Conservation (phyloP, 2,329 filamentous ascomycete genomes). For the Ciborinia camelliae region DNA sequence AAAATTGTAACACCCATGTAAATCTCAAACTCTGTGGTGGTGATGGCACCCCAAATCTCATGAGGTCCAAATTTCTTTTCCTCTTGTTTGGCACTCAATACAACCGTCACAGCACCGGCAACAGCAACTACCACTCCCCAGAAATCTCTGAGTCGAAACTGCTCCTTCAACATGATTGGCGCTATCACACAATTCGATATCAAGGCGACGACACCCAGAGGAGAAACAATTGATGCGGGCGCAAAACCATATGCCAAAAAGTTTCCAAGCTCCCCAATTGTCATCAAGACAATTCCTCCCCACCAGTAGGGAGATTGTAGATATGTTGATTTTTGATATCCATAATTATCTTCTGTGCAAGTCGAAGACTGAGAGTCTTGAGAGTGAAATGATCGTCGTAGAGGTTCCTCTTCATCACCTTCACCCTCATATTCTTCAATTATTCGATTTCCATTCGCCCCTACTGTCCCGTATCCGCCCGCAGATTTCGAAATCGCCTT, state of each 20-base stretch:
- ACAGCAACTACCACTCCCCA: conserved; percentile 86
- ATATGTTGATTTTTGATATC: conserved; percentile 59
- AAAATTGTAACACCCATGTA: conserved; percentile 75
- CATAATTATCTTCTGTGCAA: conserved; percentile 38
- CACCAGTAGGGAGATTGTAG: conserved; percentile 94
- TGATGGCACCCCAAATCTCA: conserved; percentile 87
- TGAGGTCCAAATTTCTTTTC: conserved; percentile 89
- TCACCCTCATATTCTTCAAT: conserved; percentile 26
- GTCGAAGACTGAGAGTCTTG: conserved; percentile 42
- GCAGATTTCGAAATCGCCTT: conserved; percentile 45
- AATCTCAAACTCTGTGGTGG: conserved; percentile 82
- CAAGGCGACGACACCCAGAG: conserved; percentile 91
- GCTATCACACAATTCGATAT: conserved; percentile 97
- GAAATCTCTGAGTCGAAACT: conserved; percentile 79
- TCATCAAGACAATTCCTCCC: conserved; percentile 89
- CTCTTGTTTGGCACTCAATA: conserved; percentile 82
- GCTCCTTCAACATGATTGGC: conserved; percentile 88
- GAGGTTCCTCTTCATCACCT: conserved; percentile 48
- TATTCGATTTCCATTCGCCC: conserved; percentile 35
- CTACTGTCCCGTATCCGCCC: conserved; percentile 44
- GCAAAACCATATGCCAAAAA: conserved; percentile 98
- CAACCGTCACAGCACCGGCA: conserved; percentile 84
- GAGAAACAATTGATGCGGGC: conserved; percentile 94
- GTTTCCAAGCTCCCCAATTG: conserved; percentile 88
- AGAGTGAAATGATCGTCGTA: conserved; percentile 51